Evolutionary conservation across 2,329 filamentous ascomycete species (phyloP).

Genomic region (Aquanectria penicillioides): DNA sequence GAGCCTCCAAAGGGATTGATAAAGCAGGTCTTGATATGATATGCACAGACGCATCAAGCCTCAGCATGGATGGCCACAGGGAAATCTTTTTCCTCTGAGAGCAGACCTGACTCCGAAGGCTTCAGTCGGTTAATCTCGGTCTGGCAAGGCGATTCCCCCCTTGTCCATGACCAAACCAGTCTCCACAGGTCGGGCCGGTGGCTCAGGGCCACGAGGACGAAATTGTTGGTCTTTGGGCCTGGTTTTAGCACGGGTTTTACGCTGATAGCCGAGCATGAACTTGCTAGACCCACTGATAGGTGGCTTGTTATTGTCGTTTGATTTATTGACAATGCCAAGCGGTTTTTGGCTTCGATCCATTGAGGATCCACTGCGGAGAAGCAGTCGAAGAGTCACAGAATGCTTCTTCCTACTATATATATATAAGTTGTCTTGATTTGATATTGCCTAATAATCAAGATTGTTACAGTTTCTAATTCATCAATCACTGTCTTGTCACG

Average conservation of each 20-base stretch:
- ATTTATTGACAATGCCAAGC: no score
- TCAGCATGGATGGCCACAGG: not conserved
- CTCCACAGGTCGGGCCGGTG: not conserved
- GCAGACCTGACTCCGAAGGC: not conserved
- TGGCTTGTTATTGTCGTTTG: not conserved
- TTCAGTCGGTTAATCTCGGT: slow-evolving; percentile 2
- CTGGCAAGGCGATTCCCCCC: not conserved
- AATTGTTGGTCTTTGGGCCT: not conserved
- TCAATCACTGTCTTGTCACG: no score
- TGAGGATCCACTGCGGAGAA: no score
- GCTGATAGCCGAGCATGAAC: slow-evolving; percentile 7
- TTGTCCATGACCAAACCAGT: not conserved
- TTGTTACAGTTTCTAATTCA: not conserved
- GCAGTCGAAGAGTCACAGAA: no score
- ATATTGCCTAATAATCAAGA: not conserved
- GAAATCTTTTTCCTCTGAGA: not conserved
- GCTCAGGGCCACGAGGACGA: not conserved
- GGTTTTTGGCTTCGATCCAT: no score
- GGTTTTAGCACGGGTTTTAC: not conserved
- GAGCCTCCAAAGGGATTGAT: not conserved
- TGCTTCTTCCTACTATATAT: no score
- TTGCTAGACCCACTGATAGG: slow-evolving; percentile 8
- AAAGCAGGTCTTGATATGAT: not conserved
- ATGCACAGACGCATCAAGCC: not conserved
- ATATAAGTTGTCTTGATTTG: slow-evolving; percentile 1